A percentile compares a stretch with the other conserved stretches of the same genome.
Evolutionary conservation across 805 yeast genomes (phyloP).

Genomic region (Maudiozyma turicensis): DNA sequence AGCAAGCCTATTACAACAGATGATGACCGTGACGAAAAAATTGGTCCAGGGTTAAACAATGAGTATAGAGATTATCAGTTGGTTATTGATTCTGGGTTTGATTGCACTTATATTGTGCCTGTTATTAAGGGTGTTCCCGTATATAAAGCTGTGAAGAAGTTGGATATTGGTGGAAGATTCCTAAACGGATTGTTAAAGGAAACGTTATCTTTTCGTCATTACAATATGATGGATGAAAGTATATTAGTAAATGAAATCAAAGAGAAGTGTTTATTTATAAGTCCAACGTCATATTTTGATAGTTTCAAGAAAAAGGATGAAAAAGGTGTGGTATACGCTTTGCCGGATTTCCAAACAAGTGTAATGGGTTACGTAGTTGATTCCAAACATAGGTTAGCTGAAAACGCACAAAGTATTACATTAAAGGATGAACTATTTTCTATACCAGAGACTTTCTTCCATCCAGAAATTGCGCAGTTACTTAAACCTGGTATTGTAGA

Average conservation of each 20-base stretch:
- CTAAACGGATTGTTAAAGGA: slow-evolving; percentile 78
- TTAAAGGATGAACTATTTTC: slow-evolving; percentile 80
- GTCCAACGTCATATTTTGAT: slow-evolving; percentile 41
- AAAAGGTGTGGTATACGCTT: slow-evolving; percentile 54
- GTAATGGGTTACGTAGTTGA: slow-evolving; percentile 60
- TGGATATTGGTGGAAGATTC: slow-evolving; percentile 82
- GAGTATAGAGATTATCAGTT: slow-evolving; percentile 53
- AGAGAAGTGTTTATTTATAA: slow-evolving; percentile 39
- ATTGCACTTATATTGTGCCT: slow-evolving; percentile 81
- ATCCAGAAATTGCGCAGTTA: slow-evolving; percentile 73
- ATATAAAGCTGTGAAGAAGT: slow-evolving; percentile 65
- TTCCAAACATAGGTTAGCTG: slow-evolving; percentile 25
- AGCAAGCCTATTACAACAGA: no score
- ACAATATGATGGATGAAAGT: slow-evolving; percentile 88
- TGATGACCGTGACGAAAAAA: neutral
- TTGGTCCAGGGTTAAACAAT: neutral
- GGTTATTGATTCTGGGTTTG: slow-evolving; percentile 82
- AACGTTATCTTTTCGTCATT: slow-evolving; percentile 79
- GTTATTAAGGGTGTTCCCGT: slow-evolving; percentile 67
- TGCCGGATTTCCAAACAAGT: slow-evolving; percentile 82
- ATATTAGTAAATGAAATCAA: slow-evolving; percentile 76
- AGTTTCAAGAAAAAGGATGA: slow-evolving; percentile 23
- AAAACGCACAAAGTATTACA: slow-evolving; percentile 53
- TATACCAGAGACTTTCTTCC: slow-evolving; percentile 78
- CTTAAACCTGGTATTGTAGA: slow-evolving; percentile 72